These are phyloP conservation scores for Pythium phragmitis DNA, from an alignment of 352 stramenopile genomes.

Conservation along the genomic window DNA sequence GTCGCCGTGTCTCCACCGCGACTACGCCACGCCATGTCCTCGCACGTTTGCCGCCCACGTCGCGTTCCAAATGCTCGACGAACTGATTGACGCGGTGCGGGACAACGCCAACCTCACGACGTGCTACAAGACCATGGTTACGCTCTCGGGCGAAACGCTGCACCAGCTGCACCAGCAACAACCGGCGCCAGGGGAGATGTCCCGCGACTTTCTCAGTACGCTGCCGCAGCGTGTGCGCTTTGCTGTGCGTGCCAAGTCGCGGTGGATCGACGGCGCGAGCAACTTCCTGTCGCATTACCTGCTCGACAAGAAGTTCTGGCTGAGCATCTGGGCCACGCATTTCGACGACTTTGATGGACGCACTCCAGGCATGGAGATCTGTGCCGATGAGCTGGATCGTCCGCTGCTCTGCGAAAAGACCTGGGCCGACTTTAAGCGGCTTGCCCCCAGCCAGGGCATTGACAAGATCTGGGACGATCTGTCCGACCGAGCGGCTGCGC, in stretches of 20 bases:
- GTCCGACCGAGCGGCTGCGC: slow-evolving; percentile 16
- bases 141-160: slow-evolving; percentile 10
- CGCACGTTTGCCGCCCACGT: slow-evolving; percentile 7
- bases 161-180: slow-evolving; percentile 1
- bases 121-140: slow-evolving; percentile 31
- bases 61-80: slow-evolving; percentile 28
- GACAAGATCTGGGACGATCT: slow-evolving; percentile 36
- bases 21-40: slow-evolving; percentile 13
- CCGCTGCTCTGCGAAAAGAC: slow-evolving; percentile 33
- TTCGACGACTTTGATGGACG: slow-evolving; percentile 29
- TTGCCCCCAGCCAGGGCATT: slow-evolving; percentile 14
- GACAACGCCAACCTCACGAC: slow-evolving; percentile 27
- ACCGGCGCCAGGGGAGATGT: slow-evolving; percentile 9
- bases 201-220: slow-evolving; percentile 23
- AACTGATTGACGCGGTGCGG: slow-evolving; percentile 22
- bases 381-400: slow-evolving; percentile 28
- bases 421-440: slow-evolving; percentile 30
- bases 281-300: slow-evolving; percentile 30
- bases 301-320: slow-evolving; percentile 31
- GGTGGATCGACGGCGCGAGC: slow-evolving; percentile 28
- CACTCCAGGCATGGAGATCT: slow-evolving; percentile 25
- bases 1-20: slow-evolving; percentile 16
- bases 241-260: slow-evolving; percentile 27
- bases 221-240: slow-evolving; percentile 31
- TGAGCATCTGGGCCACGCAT: slow-evolving; percentile 28